Conservation (phyloP, 2,329 filamentous ascomycete genomes). For the Pseudogymnoascus sp. region DNA sequence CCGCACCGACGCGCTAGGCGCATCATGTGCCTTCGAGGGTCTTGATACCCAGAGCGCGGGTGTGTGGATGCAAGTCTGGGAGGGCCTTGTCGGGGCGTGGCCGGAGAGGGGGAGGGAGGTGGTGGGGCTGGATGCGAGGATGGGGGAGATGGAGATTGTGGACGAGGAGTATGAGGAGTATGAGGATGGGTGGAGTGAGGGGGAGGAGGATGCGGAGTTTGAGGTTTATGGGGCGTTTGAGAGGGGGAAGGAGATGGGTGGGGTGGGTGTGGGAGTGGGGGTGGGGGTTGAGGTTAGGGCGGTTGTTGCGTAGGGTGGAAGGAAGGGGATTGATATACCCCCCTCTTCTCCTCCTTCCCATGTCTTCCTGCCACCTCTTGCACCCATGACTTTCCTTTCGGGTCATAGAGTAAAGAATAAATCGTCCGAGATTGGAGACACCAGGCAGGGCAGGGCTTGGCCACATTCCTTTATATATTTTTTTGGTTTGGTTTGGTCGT, state of each 20-base stretch:
- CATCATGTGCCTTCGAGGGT: constrained; percentile 18
- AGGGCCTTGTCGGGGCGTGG: constrained; percentile 17
- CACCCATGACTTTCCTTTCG: too few relatives aligned
- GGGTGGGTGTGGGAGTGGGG: background rate
- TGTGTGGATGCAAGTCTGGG: constrained; percentile 18
- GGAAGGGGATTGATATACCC: too few relatives aligned
- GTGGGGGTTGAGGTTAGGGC: background rate
- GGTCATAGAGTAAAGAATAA: too few relatives aligned
- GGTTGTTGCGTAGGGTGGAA: background rate
- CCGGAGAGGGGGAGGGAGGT: background rate
- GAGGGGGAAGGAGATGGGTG: too few relatives aligned
- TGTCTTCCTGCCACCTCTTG: too few relatives aligned
- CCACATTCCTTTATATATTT: too few relatives aligned
- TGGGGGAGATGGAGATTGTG: background rate
- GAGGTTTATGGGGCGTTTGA: background rate
- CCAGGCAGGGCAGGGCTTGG: too few relatives aligned
- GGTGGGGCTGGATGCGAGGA: background rate
- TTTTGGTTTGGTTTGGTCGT: too few relatives aligned
- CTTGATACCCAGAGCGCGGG: constrained; percentile 16
- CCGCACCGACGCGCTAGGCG: constrained; percentile 14
- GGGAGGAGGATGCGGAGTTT: background rate
- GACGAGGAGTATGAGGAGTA: background rate
- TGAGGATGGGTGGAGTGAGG: background rate
- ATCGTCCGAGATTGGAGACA: too few relatives aligned
- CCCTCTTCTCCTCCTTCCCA: too few relatives aligned